phyloP scores from a whole-genome alignment of 139 green algal genomes.

The Chlorella sp. region DNA sequence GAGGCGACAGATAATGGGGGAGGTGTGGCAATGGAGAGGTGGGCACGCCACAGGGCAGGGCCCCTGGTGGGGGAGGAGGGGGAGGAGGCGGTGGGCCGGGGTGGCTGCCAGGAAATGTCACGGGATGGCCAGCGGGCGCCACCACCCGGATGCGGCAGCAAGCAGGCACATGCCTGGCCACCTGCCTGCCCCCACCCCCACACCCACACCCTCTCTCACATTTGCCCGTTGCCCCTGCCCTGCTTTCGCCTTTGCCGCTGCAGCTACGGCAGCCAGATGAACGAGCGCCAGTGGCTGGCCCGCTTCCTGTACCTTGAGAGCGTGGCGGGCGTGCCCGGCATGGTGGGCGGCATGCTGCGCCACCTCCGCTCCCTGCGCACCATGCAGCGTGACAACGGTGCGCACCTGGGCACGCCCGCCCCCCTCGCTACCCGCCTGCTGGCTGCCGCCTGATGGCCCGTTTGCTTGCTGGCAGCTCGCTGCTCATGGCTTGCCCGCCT shows the following conservation, averaged over 20 bases:
- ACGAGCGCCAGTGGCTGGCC: constrained; percentile 75
- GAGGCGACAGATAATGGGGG: background rate
- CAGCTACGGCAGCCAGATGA: constrained; percentile 75
- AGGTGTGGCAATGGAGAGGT: background rate
- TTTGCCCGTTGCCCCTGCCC: background rate
- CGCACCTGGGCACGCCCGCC: no score
- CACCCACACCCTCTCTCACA: background rate
- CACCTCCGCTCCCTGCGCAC: constrained; percentile 86
- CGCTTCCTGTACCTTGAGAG: constrained; percentile 95
- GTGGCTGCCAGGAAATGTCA: no score
- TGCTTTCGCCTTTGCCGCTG: background rate
- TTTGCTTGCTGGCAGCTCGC: no score
- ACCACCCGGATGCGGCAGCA: background rate
- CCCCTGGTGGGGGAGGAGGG: no score
- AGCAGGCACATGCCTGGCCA: background rate
- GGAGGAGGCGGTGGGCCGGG: no score
- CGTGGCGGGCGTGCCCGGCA: constrained; percentile 90
- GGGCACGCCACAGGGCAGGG: no score
- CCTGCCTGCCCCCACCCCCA: background rate
- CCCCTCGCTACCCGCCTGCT: no score
- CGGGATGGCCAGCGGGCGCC: no score
- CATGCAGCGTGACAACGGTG: constrained; percentile 82
- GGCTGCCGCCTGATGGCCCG: no score
- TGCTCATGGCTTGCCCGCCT: no score
- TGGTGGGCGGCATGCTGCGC: constrained; percentile 77